Conservation (phyloP, 345 rosid species). For the Microcos paniculata region DNA sequence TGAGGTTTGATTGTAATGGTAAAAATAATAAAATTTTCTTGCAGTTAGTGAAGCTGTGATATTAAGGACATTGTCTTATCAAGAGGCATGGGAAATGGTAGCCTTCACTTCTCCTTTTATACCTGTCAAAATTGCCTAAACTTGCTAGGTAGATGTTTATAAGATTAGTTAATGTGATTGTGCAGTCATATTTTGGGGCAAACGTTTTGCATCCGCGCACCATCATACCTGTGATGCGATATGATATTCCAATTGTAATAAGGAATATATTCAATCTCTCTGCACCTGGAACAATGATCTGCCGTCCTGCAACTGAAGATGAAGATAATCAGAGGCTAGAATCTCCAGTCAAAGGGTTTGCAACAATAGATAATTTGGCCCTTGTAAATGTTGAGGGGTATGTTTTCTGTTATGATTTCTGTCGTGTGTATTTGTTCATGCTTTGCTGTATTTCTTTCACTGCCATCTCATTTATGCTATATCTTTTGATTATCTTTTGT, state of each 20-base stretch:
- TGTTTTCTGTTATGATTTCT: constrained; percentile 19
- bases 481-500: constrained; percentile 18
- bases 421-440: constrained; percentile 4
- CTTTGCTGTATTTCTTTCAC: background rate
- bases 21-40: constrained; percentile 16
- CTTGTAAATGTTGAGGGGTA: constrained; percentile 99
- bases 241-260: constrained; percentile 90
- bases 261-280: constrained; percentile 89
- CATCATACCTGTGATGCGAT: constrained; percentile 91
- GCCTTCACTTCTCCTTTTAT: constrained; percentile 27
- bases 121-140: constrained; percentile 17
- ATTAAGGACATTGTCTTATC: constrained; percentile 81
- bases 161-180: constrained; percentile 27
- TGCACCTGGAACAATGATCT: constrained; percentile 88
- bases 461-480: background rate
- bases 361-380: constrained; percentile 94
- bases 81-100: constrained; percentile 99
- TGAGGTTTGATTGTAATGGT: constrained; percentile 18
- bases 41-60: constrained; percentile 98
- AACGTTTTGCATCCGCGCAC: constrained; percentile 99
- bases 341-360: constrained; percentile 89
- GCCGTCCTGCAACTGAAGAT: constrained; percentile 48
- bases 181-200: constrained; percentile 99
- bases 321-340: constrained; percentile 47
- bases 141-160: constrained; percentile 13